Evolutionary conservation across 768 basidiomycete genomes (phyloP), one percentile per base, ranked within the genome.

Genomic region (Suillus ampliporus): DNA sequence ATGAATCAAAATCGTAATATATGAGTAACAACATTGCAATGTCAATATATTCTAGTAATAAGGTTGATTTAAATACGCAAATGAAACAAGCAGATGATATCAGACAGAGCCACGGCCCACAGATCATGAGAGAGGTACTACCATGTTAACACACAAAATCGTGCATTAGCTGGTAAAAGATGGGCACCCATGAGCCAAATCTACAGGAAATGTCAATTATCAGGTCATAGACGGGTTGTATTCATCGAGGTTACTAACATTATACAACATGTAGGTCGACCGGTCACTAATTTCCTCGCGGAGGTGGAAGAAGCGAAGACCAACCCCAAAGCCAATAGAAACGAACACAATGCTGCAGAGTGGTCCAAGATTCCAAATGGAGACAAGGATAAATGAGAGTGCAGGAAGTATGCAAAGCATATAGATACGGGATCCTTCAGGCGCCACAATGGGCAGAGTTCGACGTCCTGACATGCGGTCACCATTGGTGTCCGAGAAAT

Each of bases 401-500:
- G 64, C 8, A 1, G 66, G 65, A 9, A 67, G 62, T 26, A 43
- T 61, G 11, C 61, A 23, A 14, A 67, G 43, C 21, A 67, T 67
- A 34, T 57, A 61, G 15, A 61, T 15, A 2, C 67, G 62, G 6
- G 67, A 68, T 10, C 67, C 67, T 47, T 68, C 60, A 0, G 67
- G 67, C 1, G 63, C 57, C 21, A 67, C 60, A 35, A 77, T 70
- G 7, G 77, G 75, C 13, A 77, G 61, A 0, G 77, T 78, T 11
- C 61, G 68, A 35, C 76, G 70, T 14, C 77, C 76, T n/a, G 69
- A 62, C 28, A 60, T 62, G 43, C 62, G 64, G 53, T 78, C 77
- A 9, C 77, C 77, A 13, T 69, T 66, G n/a, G 68, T 69, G 38
- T 78, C 77, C 7, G 67, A 64, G 61, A 78, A 78, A 47, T 78